phyloP scores from a whole-genome alignment of 108 stramenopile species.

The Bacterosira constricta region DNA sequence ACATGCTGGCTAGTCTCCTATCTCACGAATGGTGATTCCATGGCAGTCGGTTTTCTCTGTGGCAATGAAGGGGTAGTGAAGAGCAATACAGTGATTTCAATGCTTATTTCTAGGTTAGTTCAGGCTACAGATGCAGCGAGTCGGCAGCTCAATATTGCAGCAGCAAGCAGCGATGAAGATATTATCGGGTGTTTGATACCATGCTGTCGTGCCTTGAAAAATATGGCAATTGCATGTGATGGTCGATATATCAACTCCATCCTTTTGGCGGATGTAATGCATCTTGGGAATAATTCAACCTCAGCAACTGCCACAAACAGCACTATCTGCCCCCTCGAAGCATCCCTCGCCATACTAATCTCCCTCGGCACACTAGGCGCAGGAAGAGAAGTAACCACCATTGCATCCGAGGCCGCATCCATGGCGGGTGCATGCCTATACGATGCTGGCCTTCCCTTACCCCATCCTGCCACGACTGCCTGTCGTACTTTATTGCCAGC shows the following conservation, averaged over 20 bases:
- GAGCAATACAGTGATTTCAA: background rate
- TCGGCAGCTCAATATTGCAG: background rate
- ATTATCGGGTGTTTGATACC: constrained; percentile 10
- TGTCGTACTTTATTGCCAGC: constrained; percentile 21
- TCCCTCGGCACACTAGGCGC: constrained; percentile 22
- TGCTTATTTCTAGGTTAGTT: background rate
- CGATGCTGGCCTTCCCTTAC: constrained; percentile 15
- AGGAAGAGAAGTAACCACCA: constrained; percentile 10
- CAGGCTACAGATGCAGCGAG: constrained; percentile 20
- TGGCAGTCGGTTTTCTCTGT: constrained; percentile 12
- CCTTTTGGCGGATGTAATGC: background rate
- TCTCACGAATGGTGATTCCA: constrained; percentile 8
- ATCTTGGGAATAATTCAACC: too few relatives aligned
- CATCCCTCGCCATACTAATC: constrained; percentile 25
- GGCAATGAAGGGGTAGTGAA: background rate
- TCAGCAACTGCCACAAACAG: background rate
- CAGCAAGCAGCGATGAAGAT: background rate
- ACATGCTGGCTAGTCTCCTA: constrained; percentile 41
- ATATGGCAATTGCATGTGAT: constrained; percentile 18
- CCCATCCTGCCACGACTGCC: background rate
- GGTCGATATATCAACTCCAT: constrained; percentile 3
- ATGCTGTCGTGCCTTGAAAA: constrained; percentile 26
- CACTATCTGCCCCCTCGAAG: background rate
- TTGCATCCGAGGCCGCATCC: constrained; percentile 31
- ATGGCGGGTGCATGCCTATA: constrained; percentile 19